Evolutionary conservation across 1,284 basidiomycete genomes (phyloP), one percentile per base, ranked within the genome.

Genomic region (Mycena citricolor): DNA sequence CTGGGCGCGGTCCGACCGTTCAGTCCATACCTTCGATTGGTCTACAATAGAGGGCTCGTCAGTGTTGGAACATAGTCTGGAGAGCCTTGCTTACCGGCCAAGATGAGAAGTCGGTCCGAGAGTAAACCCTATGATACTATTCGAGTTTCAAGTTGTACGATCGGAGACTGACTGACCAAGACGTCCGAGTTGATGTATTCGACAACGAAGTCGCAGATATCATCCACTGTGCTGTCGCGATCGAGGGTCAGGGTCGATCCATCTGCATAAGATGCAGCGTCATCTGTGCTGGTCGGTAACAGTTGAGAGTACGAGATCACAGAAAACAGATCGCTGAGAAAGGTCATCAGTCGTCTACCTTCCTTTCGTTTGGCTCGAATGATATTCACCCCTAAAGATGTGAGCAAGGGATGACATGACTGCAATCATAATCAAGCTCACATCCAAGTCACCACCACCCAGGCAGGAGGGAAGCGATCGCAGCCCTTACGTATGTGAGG

Each of bases 181-280:
- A 87, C 74, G 56, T 91, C 88, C 0, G 86, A 88, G 50, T 86
- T 77, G 57, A 90, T 87, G 48, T 88, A 93, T 54, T 91, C 81
- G 16, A 92, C 78, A 22, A 93, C 72, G 59, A 93, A 93, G 51
- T 90, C 74, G 50, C 83, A 85, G 2, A 92, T 81, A 53, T 92
- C 88, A 2, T 83, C 72, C 5, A 90, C 76, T 0, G 74, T 81
- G 49, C 81, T 80, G 2, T 77, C 69, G 19, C 76, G 69, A 4
- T 74, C 71, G 2, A 87, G 65, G 5, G 64, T 65, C 14, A 71
- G 62, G 23, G 70, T 63, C 1, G 52, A 49, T 3, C 62, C 66
- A 7, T 71, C 40, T 2, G 64, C 55, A 57, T 90, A 90, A 8
- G 66, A 59, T 2, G 79, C 83, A 10, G 89, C 71, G 0, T 67